Evolutionary conservation across 768 basidiomycete species (phyloP), one percentile per base, ranked within the genome.

Genomic region (Agrocybe praecox): DNA sequence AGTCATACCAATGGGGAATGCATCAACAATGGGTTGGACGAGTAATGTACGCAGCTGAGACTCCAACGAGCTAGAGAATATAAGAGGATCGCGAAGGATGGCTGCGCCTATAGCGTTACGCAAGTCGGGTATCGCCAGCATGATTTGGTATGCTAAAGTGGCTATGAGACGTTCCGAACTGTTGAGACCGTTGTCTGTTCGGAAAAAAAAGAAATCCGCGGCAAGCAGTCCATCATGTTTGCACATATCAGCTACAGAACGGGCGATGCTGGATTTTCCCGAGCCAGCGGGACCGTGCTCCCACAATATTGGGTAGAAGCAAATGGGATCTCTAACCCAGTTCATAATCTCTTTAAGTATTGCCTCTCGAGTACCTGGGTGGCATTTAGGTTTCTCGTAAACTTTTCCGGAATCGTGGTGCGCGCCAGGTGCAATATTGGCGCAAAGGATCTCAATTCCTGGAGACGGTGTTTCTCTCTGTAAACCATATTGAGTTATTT

Each of bases 201-300:
- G 24, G 17, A 56, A 65, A 50, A 67, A 67, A 55, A 67, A 67
- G 47, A 67, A 67, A n/a, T 52, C 53, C 0, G 52, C 58, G 4
- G 53, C 55, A 0, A 65, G 55, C 8, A 15, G 44, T 15, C 48
- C 36, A 6, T 15, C 17, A 2, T 52, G 48, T 34, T 7, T 47
- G 26, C 2, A 7, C 42, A 10, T 52, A 44, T 11, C 17, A 29
- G 26, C 26, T 29, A 29, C 9, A 29, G 26, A 29, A 9, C 26
- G 26, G 4, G 26, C 26, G 26, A 29, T 29, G 26, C 26, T 29
- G 9, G 26, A 29, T 29, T 29, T 29, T 5, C 26, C 26, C 26
- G 26, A 29, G 26, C 26, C 26, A 29, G 26, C 26, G 9, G 26
- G 26, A 5, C 26, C 26, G 26, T 29, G 26, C 9, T 29, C 5